phyloP scores from a whole-genome alignment of 495 filamentous ascomycete species.

The Lophiotrema nucula region DNA sequence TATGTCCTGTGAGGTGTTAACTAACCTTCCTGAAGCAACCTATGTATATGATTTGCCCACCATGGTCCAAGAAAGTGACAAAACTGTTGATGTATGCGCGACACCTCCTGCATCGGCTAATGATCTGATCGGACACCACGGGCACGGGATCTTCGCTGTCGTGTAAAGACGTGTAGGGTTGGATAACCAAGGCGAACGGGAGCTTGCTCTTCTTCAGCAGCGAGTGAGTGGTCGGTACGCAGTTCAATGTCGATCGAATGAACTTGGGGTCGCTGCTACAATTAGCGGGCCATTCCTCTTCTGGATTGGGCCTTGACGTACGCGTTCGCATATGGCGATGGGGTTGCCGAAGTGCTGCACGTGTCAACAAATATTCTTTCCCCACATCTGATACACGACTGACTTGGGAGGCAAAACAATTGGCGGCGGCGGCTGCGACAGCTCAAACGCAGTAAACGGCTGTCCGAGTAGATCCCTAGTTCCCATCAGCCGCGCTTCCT shows the following conservation, averaged over 20 bases:
- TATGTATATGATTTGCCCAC: too few species aligned
- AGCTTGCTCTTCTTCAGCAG: slow-evolving; percentile 94
- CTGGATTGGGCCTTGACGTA: too few species aligned
- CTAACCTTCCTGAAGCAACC: too few species aligned
- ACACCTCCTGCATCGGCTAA: slow-evolving; percentile 91
- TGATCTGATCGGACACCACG: slow-evolving; percentile 93
- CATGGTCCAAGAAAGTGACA: slow-evolving; percentile 92
- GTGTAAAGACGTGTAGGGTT: slow-evolving; percentile 90
- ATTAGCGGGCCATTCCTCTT: too few species aligned
- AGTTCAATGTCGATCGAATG: slow-evolving; percentile 91
- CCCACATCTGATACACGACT: too few species aligned
- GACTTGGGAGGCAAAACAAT: slow-evolving; percentile 89
- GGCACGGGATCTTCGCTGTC: slow-evolving; percentile 89
- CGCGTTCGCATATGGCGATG: slow-evolving; percentile 88
- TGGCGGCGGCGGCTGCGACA: slow-evolving; percentile 88
- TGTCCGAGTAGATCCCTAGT: slow-evolving; percentile 85
- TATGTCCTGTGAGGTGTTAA: too few species aligned
- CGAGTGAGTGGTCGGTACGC: slow-evolving; percentile 83
- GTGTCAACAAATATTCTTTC: too few species aligned
- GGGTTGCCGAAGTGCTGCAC: slow-evolving; percentile 90
- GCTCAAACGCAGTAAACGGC: slow-evolving; percentile 88
- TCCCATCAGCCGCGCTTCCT: too few species aligned
- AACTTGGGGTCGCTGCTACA: too few species aligned
- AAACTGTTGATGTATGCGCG: slow-evolving; percentile 58
- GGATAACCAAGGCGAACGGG: slow-evolving; percentile 92